Conservation (phyloP, 139 green algal species). For the Chlorella sp. region DNA sequence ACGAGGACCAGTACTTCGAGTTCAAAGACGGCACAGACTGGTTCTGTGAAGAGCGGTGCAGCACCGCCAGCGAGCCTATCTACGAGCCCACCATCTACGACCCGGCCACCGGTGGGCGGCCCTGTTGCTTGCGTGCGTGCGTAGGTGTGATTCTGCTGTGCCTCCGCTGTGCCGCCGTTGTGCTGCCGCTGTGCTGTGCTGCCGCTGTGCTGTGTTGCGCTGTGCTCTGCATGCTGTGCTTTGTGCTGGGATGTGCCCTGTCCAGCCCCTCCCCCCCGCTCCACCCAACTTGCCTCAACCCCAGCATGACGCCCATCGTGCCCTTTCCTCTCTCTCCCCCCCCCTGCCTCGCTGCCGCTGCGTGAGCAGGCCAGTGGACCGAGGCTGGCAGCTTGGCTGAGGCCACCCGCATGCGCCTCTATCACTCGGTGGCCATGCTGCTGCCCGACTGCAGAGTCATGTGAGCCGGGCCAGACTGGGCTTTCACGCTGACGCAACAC, state of each 20-base stretch:
- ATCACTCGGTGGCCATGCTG: not conserved
- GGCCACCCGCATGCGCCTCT: not conserved
- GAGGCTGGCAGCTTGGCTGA: not conserved
- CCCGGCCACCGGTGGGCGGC: not conserved
- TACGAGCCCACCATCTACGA: conserved; percentile 16
- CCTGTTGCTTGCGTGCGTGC: no score
- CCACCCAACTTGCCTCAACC: not conserved
- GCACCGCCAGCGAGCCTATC: not conserved
- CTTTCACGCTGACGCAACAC: no score
- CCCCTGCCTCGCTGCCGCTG: not conserved
- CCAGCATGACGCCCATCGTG: no score
- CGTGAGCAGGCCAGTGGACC: not conserved
- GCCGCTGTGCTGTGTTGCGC: not conserved
- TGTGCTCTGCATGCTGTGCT: not conserved
- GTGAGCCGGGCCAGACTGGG: no score
- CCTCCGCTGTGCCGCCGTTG: not conserved
- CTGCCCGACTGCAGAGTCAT: not conserved
- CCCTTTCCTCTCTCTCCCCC: not conserved
- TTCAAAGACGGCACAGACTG: not conserved
- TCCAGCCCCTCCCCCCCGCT: no score
- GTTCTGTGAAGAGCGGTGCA: conserved; percentile 1
- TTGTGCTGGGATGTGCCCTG: not conserved
- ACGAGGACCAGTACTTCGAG: not conserved
- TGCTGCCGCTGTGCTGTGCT: not conserved
- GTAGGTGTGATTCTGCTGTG: not conserved